Evolutionary conservation across 371 early-diverging fungal genomes (phyloP), one percentile per base, ranked within the genome.

Genomic region (Mortierella sp.): DNA sequence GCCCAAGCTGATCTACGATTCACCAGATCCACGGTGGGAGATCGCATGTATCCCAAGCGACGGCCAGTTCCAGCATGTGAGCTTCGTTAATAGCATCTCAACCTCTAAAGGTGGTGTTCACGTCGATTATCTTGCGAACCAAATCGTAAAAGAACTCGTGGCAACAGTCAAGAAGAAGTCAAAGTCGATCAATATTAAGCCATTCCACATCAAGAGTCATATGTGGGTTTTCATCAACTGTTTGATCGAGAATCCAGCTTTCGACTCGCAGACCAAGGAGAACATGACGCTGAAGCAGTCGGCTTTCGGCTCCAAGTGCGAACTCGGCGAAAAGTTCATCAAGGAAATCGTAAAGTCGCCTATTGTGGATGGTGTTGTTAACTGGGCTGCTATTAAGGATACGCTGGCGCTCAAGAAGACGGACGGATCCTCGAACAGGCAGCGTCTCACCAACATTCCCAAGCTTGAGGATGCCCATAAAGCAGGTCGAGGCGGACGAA

Each of bases 181-280:
- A 62, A 95, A 94, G 64, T 93, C 95, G 77, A 92, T 89, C 73
- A 89, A 89, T 30, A 84, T 97, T 55, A 97, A 95, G 86, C 95
- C 97, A 9, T 88, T 91, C 78, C 95, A 97, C 72, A 93, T 98
- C 83, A 98, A 97, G 85, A 95, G 88, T 61, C 95, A 97, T 69
- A 90, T 99, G 85, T 97, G 94, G 90, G 72, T 99, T 10, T 99
- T 99, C 87, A 89, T 99, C 81, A 99, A 99, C 86, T 95, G 95
- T 79, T 80, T 95, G 67, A 98, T 99, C 68, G 99, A 97, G 77
- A 99, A 99, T 84, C 99, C 99, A 5, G 87, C 98, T 0, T 99
- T 99, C 86, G 99, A 99, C 85, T 98, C 98, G 10, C 99, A 99
- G 86, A 99, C 99, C 24, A 99, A 99, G 86, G 99, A 99, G 78